Base-by-base conservation (phyloP, 139 green algal species). In the Asterochloris sp. region DNA sequence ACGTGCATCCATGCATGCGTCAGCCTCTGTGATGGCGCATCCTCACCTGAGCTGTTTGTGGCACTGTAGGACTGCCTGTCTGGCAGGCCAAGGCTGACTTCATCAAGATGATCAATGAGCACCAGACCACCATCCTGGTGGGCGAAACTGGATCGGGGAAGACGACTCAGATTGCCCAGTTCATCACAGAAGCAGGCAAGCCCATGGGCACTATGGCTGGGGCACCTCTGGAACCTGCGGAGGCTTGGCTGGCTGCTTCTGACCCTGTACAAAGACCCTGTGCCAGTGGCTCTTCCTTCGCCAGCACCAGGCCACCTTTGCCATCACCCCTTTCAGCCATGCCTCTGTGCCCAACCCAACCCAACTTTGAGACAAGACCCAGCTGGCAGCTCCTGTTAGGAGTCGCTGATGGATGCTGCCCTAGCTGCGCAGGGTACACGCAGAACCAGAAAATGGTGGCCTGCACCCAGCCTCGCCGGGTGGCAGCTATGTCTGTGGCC, bases 151-250 rank as follows among this genome's bases (percentile, higher is more conserved):
- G 97, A 21, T 92, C 78, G 24, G 97, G 97, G 63, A 99, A 99
- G 88, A 99, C 97, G 13, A 99, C 97, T n/a, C 97, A 99, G 91
- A 98, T 99, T 29, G 91, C 94, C n/a, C 96, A 99, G 90, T 98
- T 99, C 78, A 92, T 98, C 47, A 88, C 91, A 0, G 95, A 99
- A 79, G 91, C 93, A 12, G 38, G 38, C 38, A 54, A 54, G 38
- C 38, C 38, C 38, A 54, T 54, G 38, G 38, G 6, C 38, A 54
- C 6, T 6, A 54, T 54, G 38, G 38, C 38, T 54, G 38, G 38
- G 38, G 38, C 38, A 54, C 38, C 38, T 54, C 38, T 54, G n/a
- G n/a, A n/a, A n/a, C n/a, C n/a, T n/a, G n/a, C n/a, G n/a, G n/a
- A n/a, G n/a, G n/a, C n/a, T n/a, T 54, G 38, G 38, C 38, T 54